Conservation (phyloP, 2,329 filamentous ascomycete species). For the Ophiostoma sp. region DNA sequence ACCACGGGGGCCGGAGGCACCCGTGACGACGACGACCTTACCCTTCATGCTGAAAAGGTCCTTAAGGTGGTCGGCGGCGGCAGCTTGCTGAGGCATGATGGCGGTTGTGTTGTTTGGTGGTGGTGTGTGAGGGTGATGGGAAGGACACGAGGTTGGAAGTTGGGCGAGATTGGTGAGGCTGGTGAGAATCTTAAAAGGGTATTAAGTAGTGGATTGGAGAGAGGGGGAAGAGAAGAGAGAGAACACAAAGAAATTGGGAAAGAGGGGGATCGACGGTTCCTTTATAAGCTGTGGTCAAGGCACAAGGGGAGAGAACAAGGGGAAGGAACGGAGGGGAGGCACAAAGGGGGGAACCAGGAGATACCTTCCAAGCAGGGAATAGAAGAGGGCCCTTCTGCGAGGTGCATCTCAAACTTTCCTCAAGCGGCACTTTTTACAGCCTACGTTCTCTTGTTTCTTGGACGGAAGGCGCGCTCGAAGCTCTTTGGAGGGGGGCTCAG, state of each 20-base stretch:
- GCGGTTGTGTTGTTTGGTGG: not conserved
- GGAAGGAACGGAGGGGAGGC: not conserved
- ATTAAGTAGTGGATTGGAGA: not conserved
- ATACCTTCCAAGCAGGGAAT: slow-evolving; percentile 7
- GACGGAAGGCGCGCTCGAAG: slow-evolving; percentile 10
- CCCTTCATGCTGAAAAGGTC: slow-evolving; percentile 73
- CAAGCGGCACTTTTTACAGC: not conserved
- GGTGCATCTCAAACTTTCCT: not conserved
- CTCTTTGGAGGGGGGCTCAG: not conserved
- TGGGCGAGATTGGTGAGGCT: not conserved
- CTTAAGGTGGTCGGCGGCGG: slow-evolving; percentile 57
- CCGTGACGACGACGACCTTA: slow-evolving; percentile 70
- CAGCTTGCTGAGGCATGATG: slow-evolving; percentile 57
- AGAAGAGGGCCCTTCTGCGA: slow-evolving; percentile 11
- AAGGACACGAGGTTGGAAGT: not conserved
- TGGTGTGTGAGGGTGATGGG: not conserved
- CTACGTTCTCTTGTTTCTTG: not conserved
- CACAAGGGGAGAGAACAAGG: slow-evolving; percentile 1
- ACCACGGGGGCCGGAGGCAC: slow-evolving; percentile 67
- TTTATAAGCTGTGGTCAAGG: slow-evolving; percentile 2
- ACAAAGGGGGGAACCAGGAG: not conserved
- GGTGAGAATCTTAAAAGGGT: not conserved
- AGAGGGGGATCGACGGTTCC: slow-evolving; percentile 12
- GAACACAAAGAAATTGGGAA: not conserved
- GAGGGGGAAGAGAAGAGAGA: not conserved